phyloP scores from a whole-genome alignment of 1,284 basidiomycete species.

The Inonotus hispidus region DNA sequence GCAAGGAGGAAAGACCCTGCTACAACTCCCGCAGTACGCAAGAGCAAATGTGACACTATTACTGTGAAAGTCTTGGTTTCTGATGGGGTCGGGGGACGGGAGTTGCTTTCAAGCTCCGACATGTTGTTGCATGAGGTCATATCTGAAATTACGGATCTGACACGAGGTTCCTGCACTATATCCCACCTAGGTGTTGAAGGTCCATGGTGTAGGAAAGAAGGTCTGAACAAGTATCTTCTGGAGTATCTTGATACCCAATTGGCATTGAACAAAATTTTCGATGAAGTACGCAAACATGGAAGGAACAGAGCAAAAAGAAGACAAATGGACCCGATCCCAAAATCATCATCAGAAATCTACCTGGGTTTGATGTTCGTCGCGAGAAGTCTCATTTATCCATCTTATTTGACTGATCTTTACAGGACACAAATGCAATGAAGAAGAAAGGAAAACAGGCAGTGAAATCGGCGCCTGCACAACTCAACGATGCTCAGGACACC shows the following conservation, averaged over 20 bases:
- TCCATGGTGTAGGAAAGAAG: not conserved
- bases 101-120: not conserved
- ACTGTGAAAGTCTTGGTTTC: not conserved
- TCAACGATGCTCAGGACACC: not conserved
- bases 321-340: not conserved
- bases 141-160: too few species aligned
- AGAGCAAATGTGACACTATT: not conserved
- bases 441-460: not conserved
- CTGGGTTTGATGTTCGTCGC: not conserved
- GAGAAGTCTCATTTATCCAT: not conserved
- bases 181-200: too few species aligned
- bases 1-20: not conserved
- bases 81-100: not conserved
- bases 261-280: not conserved
- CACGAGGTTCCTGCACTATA: too few species aligned
- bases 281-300: not conserved
- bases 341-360: not conserved
- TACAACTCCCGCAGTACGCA: not conserved
- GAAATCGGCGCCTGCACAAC: not conserved
- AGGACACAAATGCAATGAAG: not conserved
- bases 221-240: not conserved
- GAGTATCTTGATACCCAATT: not conserved
- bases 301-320: not conserved
- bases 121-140: not conserved
- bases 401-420: not conserved